Percentiles rank a stretch among this genome's conserved stretches.
phyloP scores from a whole-genome alignment of 2,329 filamentous ascomycete genomes.

The Eutypella sp. region DNA sequence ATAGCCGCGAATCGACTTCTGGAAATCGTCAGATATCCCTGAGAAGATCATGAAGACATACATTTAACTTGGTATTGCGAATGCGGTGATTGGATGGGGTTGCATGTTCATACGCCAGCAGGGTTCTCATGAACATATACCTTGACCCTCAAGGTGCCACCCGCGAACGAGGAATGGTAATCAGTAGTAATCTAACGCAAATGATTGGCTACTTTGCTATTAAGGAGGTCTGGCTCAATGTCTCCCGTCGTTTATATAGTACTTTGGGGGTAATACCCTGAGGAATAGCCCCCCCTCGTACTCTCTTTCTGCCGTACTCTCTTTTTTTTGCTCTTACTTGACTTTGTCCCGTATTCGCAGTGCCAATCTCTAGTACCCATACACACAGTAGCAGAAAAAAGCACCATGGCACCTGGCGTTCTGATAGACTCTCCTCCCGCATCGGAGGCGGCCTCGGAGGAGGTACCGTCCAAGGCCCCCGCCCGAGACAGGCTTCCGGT shows the following conservation, averaged over 20 bases:
- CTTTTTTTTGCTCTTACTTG: neutral
- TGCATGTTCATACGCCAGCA: neutral
- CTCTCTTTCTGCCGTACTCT: neutral
- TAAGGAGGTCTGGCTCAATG: neutral
- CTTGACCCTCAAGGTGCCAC: neutral
- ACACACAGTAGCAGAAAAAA: neutral
- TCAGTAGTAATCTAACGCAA: neutral
- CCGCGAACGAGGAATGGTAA: no score
- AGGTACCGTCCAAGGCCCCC: neutral
- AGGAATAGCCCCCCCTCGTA: neutral
- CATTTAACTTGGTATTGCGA: neutral
- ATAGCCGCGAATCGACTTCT: no score
- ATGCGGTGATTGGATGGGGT: neutral
- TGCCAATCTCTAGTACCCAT: no score
- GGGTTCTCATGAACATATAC: neutral
- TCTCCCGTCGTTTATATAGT: no score
- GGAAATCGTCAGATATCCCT: no score
- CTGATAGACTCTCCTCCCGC: neutral
- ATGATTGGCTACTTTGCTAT: neutral
- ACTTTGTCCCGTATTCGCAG: neutral
- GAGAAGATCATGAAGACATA: no score
- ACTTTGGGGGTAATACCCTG: no score
- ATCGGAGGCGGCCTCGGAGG: neutral
- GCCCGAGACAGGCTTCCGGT: constrained; percentile 42
- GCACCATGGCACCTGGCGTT: constrained; percentile 1